Conservation (phyloP, 148 eudicot genomes). For the Cornus florida region DNA sequence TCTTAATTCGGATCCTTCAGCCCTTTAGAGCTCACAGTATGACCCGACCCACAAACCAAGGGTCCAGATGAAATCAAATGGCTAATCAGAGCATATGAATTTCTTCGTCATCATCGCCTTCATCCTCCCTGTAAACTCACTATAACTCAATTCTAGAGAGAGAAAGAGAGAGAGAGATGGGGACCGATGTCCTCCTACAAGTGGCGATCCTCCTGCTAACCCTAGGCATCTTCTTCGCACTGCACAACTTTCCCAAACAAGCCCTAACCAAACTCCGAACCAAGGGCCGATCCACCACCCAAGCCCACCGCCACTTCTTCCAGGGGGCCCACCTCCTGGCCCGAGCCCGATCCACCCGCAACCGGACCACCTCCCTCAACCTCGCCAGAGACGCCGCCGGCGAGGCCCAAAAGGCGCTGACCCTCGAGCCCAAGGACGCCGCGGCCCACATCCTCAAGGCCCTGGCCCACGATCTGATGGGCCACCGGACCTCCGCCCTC, state of each 20-base stretch:
- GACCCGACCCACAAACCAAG: background rate
- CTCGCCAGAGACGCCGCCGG: slow-evolving; percentile 60
- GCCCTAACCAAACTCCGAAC: slow-evolving; percentile 69
- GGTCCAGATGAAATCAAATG: background rate
- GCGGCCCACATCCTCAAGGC: slow-evolving; percentile 71
- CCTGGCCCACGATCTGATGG: slow-evolving; percentile 55
- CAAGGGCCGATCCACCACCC: slow-evolving; percentile 43
- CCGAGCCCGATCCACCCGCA: slow-evolving; percentile 53
- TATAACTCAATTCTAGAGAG: background rate
- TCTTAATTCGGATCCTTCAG: too few species aligned
- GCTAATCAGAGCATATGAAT: background rate
- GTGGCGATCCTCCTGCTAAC: slow-evolving; percentile 42
- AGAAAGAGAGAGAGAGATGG: slow-evolving; percentile 24
- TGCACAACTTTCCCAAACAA: slow-evolving; percentile 49
- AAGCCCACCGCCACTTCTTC: slow-evolving; percentile 73
- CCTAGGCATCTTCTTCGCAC: slow-evolving; percentile 52
- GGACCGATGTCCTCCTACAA: slow-evolving; percentile 40
- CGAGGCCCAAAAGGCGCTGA: slow-evolving; percentile 68
- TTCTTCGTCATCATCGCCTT: background rate
- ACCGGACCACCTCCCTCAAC: slow-evolving; percentile 42
- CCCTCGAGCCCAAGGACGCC: slow-evolving; percentile 59
- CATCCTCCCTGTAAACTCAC: background rate
- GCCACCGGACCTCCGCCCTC: slow-evolving; percentile 57
- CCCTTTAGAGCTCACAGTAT: too few species aligned
- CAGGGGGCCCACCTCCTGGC: slow-evolving; percentile 69